Evolutionary conservation across 2,329 filamentous ascomycete genomes (phyloP).

Genomic region (Mycosphaerella arachidis): DNA sequence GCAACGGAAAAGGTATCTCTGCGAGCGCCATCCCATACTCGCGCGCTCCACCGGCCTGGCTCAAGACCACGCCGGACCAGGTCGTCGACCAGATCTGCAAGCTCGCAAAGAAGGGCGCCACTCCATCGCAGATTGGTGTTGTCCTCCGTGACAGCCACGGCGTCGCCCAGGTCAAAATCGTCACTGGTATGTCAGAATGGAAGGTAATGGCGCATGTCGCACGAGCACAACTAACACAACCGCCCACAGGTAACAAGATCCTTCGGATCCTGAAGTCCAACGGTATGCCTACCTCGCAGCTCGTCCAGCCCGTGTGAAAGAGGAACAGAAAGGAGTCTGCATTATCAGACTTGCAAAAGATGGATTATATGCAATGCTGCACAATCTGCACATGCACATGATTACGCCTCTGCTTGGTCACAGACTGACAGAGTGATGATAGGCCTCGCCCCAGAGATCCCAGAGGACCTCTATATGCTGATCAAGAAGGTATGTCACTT

Average conservation of each 20-base stretch:
- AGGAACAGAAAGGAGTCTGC: slow-evolving; percentile 10
- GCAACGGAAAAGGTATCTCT: slow-evolving; percentile 98
- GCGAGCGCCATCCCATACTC: slow-evolving; percentile 95
- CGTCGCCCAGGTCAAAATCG: slow-evolving; percentile 94
- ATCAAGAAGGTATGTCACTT: slow-evolving; percentile 89
- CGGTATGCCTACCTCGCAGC: slow-evolving; percentile 60
- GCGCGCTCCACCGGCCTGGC: slow-evolving; percentile 84
- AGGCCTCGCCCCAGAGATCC: slow-evolving; percentile 98
- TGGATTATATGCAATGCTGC: slow-evolving; percentile 16
- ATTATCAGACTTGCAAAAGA: slow-evolving; percentile 24
- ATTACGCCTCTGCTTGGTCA: slow-evolving; percentile 42
- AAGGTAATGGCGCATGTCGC: background rate
- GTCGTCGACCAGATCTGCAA: slow-evolving; percentile 99
- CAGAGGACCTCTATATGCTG: slow-evolving; percentile 99
- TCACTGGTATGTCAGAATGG: slow-evolving; percentile 69
- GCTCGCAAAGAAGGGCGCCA: slow-evolving; percentile 97
- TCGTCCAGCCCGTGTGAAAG: slow-evolving; percentile 43
- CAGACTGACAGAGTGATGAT: slow-evolving; percentile 47
- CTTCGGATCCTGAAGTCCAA: slow-evolving; percentile 96
- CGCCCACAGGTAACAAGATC: slow-evolving; percentile 86
- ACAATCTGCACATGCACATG: slow-evolving; percentile 20
- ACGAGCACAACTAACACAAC: slow-evolving; percentile 14
- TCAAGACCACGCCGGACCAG: slow-evolving; percentile 98
- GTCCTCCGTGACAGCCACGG: slow-evolving; percentile 97
- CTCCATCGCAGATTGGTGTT: slow-evolving; percentile 98